Evolutionary conservation across 192 early-diverging fungal species (phyloP).

Genomic region (Linderina pennispora): DNA sequence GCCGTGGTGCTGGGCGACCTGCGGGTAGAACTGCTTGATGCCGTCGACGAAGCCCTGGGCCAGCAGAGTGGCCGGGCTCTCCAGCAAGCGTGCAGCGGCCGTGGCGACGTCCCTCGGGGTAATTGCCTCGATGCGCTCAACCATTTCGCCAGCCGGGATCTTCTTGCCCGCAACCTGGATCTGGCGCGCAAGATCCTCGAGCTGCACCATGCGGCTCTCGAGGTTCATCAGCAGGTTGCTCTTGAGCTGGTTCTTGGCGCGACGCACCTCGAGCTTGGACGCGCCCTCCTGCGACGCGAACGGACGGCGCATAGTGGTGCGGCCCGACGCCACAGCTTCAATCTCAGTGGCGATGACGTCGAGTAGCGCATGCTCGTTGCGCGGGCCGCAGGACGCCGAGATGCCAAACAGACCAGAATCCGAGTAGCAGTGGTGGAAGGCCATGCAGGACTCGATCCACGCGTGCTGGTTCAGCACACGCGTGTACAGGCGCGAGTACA

Average conservation of each 20-base stretch:
- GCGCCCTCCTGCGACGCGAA: conserved; percentile 35
- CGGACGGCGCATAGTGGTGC: conserved; percentile 21
- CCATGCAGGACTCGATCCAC: conserved; percentile 94
- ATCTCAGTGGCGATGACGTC: conserved; percentile 83
- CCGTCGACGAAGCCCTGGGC: conserved; percentile 54
- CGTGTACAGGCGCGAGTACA: conserved; percentile 96
- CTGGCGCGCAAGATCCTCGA: conserved; percentile 94
- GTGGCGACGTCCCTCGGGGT: conserved; percentile 65
- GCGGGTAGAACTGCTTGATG: conserved; percentile 23
- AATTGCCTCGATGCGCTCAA: conserved; percentile 72
- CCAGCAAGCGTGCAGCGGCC: conserved; percentile 65
- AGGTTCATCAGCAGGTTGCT: conserved; percentile 89
- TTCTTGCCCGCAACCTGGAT: conserved; percentile 65
- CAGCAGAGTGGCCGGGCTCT: conserved; percentile 58
- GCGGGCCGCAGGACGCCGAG: conserved; percentile 74
- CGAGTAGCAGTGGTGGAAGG: conserved; percentile 86
- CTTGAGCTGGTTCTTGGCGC: conserved; percentile 97
- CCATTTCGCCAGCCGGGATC: conserved; percentile 70
- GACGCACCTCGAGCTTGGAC: conserved; percentile 55
- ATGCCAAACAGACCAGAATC: conserved; percentile 94
- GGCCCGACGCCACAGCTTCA: conserved; percentile 54
- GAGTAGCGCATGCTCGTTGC: conserved; percentile 63
- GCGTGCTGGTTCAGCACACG: conserved; percentile 89
- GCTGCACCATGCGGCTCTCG: conserved; percentile 86
- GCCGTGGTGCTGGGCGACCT: conserved; percentile 26